These are phyloP conservation scores for Prunus mume DNA, from an alignment of 306 rosid genomes.

Conservation along the genomic window DNA sequence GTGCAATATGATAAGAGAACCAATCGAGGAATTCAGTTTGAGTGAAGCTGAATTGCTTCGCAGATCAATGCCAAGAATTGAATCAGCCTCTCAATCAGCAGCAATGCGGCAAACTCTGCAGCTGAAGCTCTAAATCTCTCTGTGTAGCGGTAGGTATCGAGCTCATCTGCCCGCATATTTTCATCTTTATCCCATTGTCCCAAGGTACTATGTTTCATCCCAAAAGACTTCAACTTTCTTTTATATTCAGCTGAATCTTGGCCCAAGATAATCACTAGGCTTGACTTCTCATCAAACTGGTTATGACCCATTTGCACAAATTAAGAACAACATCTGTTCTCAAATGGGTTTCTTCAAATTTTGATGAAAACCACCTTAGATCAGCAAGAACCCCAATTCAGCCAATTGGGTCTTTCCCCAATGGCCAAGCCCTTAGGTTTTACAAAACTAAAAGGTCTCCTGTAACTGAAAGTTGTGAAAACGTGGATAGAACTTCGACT, in stretches of 20 bases:
- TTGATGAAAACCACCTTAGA: conserved; percentile 12
- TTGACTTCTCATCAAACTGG: conserved; percentile 16
- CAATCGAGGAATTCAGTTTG: neutral
- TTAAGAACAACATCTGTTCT: conserved; percentile 19
- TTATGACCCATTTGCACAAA: conserved; percentile 47
- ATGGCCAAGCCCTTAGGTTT: conserved; percentile 43
- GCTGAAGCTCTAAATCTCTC: neutral
- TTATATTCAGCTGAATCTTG: conserved; percentile 1
- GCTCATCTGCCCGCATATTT: too few species aligned
- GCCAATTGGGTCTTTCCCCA: conserved; percentile 15
- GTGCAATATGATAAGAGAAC: neutral
- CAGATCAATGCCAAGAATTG: neutral
- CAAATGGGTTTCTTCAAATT: conserved; percentile 28
- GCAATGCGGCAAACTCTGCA: neutral
- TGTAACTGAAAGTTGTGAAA: neutral
- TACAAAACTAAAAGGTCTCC: conserved; percentile 25
- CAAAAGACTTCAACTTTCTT: neutral
- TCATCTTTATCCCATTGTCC: neutral
- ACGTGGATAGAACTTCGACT: neutral
- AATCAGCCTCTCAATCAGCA: neutral
- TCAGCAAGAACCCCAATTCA: conserved; percentile 9
- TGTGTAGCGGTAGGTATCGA: too few species aligned
- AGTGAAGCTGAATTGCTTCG: neutral
- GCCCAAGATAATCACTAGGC: neutral
- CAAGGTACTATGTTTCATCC: conserved; percentile 21